Evolutionary conservation across 176 grass and related monocot species (phyloP).

Genomic region (Neostapfia colusana): DNA sequence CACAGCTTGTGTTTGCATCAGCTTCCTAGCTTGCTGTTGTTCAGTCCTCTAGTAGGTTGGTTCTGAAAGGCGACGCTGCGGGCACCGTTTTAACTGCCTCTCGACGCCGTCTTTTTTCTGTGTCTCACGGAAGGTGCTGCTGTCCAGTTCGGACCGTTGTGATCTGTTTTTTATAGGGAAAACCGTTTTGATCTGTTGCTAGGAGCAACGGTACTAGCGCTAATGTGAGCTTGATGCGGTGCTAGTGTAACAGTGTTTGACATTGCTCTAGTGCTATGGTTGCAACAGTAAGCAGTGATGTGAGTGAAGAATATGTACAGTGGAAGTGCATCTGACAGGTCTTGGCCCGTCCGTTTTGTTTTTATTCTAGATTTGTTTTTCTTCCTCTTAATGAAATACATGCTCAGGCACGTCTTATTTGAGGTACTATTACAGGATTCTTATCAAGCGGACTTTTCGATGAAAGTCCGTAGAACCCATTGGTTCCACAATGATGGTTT

Average conservation of each 20-base stretch:
- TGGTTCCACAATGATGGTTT: too few species aligned
- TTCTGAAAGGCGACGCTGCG: slow-evolving; percentile 24
- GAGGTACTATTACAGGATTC: too few species aligned
- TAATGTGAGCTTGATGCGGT: slow-evolving; percentile 21
- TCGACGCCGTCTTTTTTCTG: not conserved
- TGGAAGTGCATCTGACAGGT: too few species aligned
- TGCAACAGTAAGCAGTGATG: not conserved
- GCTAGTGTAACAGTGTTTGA: not conserved
- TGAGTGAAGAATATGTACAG: not conserved
- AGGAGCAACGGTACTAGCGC: not conserved
- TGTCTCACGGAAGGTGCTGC: not conserved
- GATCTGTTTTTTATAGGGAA: not conserved
- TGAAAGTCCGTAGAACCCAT: too few species aligned
- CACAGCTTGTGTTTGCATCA: slow-evolving; percentile 35
- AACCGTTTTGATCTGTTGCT: slow-evolving; percentile 3
- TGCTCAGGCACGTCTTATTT: too few species aligned
- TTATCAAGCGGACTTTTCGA: too few species aligned
- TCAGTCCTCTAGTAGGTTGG: not conserved
- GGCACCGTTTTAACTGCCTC: slow-evolving; percentile 48
- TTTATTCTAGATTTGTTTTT: too few species aligned
- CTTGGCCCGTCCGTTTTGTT: too few species aligned
- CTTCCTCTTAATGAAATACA: too few species aligned
- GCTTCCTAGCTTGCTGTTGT: not conserved
- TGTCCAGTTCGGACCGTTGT: not conserved
- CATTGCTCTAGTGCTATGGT: not conserved